Evolutionary conservation across 169 alveolate species (phyloP).

Genomic region (Plasmodium relictum): DNA sequence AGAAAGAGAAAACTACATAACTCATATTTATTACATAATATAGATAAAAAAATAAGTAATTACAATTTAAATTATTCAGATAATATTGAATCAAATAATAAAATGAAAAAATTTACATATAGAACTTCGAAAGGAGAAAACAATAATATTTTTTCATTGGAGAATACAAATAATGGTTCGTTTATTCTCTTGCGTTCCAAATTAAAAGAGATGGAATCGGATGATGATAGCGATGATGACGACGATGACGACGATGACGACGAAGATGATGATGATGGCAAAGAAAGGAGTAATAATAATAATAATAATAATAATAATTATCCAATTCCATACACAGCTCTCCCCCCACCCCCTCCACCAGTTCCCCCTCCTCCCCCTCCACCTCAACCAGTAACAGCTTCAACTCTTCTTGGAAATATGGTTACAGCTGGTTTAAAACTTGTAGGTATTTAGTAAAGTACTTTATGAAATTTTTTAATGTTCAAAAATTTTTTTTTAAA

Average conservation of each 20-base stretch:
- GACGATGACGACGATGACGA: slow-evolving; percentile 9
- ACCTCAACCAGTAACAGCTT: slow-evolving; percentile 20
- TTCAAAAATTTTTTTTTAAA: too few relatives aligned
- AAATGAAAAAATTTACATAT: neutral
- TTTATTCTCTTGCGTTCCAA: slow-evolving; percentile 34
- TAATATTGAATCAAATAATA: neutral
- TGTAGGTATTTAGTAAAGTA: slow-evolving; percentile 14
- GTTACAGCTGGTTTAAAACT: slow-evolving; percentile 28
- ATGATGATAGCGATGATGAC: slow-evolving; percentile 37
- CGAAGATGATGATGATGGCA: neutral
- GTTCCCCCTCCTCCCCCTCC: slow-evolving; percentile 10
- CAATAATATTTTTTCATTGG: neutral
- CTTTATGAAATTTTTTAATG: neutral
- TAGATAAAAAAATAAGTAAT: neutral
- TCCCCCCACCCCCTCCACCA: slow-evolving; percentile 68
- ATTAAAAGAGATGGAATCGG: slow-evolving; percentile 9
- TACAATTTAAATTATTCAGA: slow-evolving; percentile 15
- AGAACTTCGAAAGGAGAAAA: neutral
- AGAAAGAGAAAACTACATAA: slow-evolving; percentile 3
- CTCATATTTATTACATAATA: neutral
- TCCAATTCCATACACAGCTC: slow-evolving; percentile 15
- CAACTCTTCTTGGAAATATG: slow-evolving; percentile 41
- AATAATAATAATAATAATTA: neutral
- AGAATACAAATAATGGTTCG: slow-evolving; percentile 27
- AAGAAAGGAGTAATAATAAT: neutral